Conservation (phyloP, 108 stramenopile species). For the Cyclotella choctawhatcheeana region DNA sequence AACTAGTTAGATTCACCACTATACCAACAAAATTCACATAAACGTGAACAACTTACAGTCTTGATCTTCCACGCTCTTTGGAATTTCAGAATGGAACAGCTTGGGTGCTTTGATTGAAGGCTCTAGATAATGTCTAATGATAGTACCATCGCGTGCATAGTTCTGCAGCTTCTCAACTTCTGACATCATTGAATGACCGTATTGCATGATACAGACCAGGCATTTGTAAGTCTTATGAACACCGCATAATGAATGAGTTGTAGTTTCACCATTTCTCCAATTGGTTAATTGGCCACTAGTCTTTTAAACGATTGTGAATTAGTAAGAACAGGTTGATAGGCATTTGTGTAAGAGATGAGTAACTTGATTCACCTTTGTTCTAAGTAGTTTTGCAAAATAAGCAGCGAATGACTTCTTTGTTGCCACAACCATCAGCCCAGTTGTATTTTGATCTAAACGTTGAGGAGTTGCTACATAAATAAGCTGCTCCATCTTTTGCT, state of each 20-base stretch:
- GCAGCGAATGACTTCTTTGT: slow-evolving; percentile 77
- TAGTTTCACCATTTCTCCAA: not conserved
- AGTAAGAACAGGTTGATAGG: not conserved
- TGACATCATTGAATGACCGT: slow-evolving; percentile 6
- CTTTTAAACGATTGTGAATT: too few species aligned
- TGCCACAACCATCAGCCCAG: slow-evolving; percentile 82
- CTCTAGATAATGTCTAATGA: slow-evolving; percentile 77
- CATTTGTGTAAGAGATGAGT: not conserved
- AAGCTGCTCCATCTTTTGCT: slow-evolving; percentile 39
- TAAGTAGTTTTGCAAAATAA: slow-evolving; percentile 81
- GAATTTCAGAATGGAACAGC: slow-evolving; percentile 41
- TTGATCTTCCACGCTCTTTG: slow-evolving; percentile 27
- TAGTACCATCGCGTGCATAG: slow-evolving; percentile 28
- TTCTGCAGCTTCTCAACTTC: slow-evolving; percentile 44
- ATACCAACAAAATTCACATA: not conserved
- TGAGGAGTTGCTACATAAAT: slow-evolving; percentile 75
- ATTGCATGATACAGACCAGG: slow-evolving; percentile 63
- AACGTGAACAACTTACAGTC: slow-evolving; percentile 16
- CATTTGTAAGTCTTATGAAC: slow-evolving; percentile 83
- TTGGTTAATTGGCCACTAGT: slow-evolving; percentile 42
- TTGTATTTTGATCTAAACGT: slow-evolving; percentile 83
- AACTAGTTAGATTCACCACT: not conserved
- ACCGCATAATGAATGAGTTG: slow-evolving; percentile 18
- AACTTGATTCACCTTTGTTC: slow-evolving; percentile 17
- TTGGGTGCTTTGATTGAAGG: slow-evolving; percentile 76